Base-by-base conservation (phyloP, 169 alveolate genomes). In the Plasmodium yoelii region DNA sequence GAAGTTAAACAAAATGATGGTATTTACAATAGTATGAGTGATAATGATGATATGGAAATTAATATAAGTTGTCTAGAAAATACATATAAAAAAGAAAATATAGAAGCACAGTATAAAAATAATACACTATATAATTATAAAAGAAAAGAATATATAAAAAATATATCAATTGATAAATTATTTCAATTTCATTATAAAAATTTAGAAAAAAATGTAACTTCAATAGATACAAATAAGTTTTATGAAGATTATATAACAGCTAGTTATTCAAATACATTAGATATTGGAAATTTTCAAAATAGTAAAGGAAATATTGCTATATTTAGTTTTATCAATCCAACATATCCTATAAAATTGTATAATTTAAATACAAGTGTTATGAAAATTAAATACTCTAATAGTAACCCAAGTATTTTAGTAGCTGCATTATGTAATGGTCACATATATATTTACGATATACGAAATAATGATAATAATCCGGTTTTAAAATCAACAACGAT, bases 241-340 rank as follows among this genome's bases (percentile, higher is more conserved):
- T 80, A 80, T 67, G 72, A 80, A 39, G 90, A 80, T 70, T 61
- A 80, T 42, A 80, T 80, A 53, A 61, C 90, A 65, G 77, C 90
- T 44, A 80, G 90, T 39, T 80, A 80, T 80, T 80, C 90, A 9
- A 80, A 53, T 47, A 80, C 90, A 53, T 59, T 80, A 80, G 73
- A 80, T 57, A 80, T 80, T 46, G 90, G 90, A 12, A 61, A 51
- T 57, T 80, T 67, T 57, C 90, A 80, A 47, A 80, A 80, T 44
- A 80, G 90, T 70, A 80, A 67, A 46, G 90, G 90, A 12, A 80
- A 80, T 60, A 67, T 80, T 53, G 90, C 90, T 15, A 67, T 80
- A 15, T 80, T 80, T 67, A 80, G 90, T 65, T 80, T 65, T 24
- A 64, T 80, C 42, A 80, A 80, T 46, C 90, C 90, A 51, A 80